These are phyloP conservation scores for Beauveria varroae DNA, from an alignment of 2,329 filamentous ascomycete genomes.

Conservation along the genomic window DNA sequence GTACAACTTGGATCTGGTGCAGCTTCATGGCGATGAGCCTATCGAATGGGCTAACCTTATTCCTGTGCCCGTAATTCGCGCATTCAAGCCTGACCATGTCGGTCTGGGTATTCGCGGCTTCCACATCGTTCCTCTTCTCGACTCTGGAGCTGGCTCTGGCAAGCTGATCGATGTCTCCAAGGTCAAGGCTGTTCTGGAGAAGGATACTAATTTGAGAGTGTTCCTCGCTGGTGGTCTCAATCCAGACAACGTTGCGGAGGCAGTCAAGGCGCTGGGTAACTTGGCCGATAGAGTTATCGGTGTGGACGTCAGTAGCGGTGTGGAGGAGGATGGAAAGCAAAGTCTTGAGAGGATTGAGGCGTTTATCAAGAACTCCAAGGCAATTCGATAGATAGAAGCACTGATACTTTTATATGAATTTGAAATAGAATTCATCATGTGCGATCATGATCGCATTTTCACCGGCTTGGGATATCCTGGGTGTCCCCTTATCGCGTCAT, in stretches of 20 bases:
- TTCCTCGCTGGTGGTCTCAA: slow-evolving; percentile 81
- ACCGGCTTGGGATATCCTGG: too few relatives aligned
- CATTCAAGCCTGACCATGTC: slow-evolving; percentile 70
- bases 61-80: slow-evolving; percentile 83
- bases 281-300: slow-evolving; percentile 60
- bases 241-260: slow-evolving; percentile 66
- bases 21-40: slow-evolving; percentile 87
- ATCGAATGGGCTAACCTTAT: slow-evolving; percentile 86
- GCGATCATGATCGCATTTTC: neutral
- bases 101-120: slow-evolving; percentile 69
- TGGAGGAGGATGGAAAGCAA: slow-evolving; percentile 78
- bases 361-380: slow-evolving; percentile 72
- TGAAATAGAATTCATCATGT: neutral
- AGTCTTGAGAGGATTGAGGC: slow-evolving; percentile 70
- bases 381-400: slow-evolving; percentile 33
- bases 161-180: slow-evolving; percentile 64
- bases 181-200: slow-evolving; percentile 58
- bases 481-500: neutral
- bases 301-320: slow-evolving; percentile 90
- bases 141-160: slow-evolving; percentile 81
- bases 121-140: slow-evolving; percentile 76
- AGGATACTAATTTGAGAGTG: slow-evolving; percentile 63
- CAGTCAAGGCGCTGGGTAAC: slow-evolving; percentile 56
- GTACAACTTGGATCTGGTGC: slow-evolving; percentile 78
- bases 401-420: too few relatives aligned